These are phyloP conservation scores for Choiromyces venosus DNA, from an alignment of 495 filamentous ascomycete species.

Conservation along the genomic window DNA sequence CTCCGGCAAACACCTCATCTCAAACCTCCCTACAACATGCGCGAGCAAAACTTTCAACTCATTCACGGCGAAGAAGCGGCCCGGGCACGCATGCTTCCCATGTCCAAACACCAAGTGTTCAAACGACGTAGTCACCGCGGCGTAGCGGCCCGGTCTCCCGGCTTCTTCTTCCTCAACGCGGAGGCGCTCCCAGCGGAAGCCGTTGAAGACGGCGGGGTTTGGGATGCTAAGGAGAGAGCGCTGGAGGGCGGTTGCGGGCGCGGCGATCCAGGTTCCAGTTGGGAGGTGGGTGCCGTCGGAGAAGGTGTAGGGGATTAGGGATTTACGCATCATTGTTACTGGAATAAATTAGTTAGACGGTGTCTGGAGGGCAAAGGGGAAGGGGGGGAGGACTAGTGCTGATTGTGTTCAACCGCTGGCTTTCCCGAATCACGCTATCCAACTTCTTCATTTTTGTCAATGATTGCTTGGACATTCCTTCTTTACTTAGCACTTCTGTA, in stretches of 20 bases:
- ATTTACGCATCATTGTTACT: slow-evolving; percentile 31
- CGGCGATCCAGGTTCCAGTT: slow-evolving; percentile 26
- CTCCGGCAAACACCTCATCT: slow-evolving; percentile 45
- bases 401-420: slow-evolving; percentile 27
- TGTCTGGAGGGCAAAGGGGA: no score
- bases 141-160: slow-evolving; percentile 28
- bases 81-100: slow-evolving; percentile 44
- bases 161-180: slow-evolving; percentile 10
- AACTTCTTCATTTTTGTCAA: slow-evolving; percentile 42
- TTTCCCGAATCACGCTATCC: slow-evolving; percentile 32
- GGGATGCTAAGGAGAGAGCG: slow-evolving; percentile 9
- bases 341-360: no score
- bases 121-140: slow-evolving; percentile 27
- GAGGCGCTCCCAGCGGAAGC: slow-evolving; percentile 32
- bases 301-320: slow-evolving; percentile 27
- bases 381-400: slow-evolving; percentile 5
- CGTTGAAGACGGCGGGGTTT: slow-evolving; percentile 27
- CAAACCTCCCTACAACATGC: slow-evolving; percentile 49
- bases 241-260: slow-evolving; percentile 26
- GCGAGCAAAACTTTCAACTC: slow-evolving; percentile 48
- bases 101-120: slow-evolving; percentile 32
- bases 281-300: slow-evolving; percentile 35
- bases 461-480: slow-evolving; percentile 34
- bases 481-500: slow-evolving; percentile 16
- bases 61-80: slow-evolving; percentile 48